phyloP scores from a whole-genome alignment of 495 filamentous ascomycete species.

The Niebla homalea region DNA sequence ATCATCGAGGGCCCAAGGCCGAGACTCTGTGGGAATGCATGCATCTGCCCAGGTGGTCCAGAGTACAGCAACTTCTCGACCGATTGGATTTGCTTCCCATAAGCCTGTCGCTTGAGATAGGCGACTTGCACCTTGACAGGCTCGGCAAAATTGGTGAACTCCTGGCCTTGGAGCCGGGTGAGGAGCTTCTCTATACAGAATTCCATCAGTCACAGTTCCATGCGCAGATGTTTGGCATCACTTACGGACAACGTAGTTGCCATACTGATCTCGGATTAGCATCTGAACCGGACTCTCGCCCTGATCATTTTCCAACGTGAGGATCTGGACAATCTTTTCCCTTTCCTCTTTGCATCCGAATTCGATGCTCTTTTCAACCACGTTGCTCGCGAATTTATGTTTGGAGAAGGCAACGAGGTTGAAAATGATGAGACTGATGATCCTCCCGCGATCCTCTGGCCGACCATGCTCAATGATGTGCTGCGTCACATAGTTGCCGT shows the following conservation, averaged over 20 bases:
- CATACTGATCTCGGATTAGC: constrained; percentile 83
- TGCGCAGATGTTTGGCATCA: constrained; percentile 15
- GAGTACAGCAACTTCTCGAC: constrained; percentile 51
- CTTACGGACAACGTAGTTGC: constrained; percentile 96
- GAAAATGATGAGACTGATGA: constrained; percentile 59
- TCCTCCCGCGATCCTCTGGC: constrained; percentile 55
- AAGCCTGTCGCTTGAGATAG: constrained; percentile 57
- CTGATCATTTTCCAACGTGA: constrained; percentile 47
- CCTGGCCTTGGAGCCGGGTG: constrained; percentile 48
- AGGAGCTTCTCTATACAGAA: constrained; percentile 59
- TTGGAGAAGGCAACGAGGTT: constrained; percentile 67
- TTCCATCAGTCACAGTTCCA: constrained; percentile 23
- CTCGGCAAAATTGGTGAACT: constrained; percentile 54
- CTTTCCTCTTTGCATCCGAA: constrained; percentile 58
- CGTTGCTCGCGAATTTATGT: constrained; percentile 96
- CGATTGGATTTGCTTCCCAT: constrained; percentile 67
- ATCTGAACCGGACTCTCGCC: constrained; percentile 54
- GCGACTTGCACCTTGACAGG: constrained; percentile 62
- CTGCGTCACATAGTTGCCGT: constrained; percentile 94
- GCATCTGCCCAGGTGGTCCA: constrained; percentile 2
- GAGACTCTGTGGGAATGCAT: constrained; percentile 12
- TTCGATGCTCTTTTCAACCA: constrained; percentile 88
- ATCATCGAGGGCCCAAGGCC: constrained; percentile 27
- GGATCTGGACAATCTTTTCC: constrained; percentile 51
- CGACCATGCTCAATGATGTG: constrained; percentile 80